Percentiles rank a stretch among this genome's conserved stretches.
These are phyloP conservation scores for Perkinsela sp. DNA, from an alignment of 208 protist species.

Conservation along the genomic window DNA sequence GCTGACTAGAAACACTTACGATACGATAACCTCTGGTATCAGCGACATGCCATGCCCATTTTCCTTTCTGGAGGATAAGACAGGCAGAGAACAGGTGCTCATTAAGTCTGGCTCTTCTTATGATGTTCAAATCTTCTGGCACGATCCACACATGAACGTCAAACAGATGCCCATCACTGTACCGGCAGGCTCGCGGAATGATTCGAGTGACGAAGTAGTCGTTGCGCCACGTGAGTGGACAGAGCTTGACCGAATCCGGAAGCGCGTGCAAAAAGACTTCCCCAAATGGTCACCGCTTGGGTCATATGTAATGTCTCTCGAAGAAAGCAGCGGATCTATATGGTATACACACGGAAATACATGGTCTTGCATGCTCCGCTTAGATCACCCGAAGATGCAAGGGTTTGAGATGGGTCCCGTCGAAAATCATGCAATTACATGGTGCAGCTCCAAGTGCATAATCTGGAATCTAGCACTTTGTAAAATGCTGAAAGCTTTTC, in stretches of 20 bases:
- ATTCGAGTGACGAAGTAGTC: neutral
- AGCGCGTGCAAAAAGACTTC: neutral
- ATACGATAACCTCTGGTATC: neutral
- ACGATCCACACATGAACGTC: neutral
- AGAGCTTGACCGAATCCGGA: neutral
- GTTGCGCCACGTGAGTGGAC: neutral
- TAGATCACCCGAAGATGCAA: neutral
- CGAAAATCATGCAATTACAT: neutral
- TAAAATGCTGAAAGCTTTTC: neutral
- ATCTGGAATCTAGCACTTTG: neutral
- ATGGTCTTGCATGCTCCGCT: neutral
- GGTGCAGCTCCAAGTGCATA: neutral
- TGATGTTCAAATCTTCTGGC: neutral
- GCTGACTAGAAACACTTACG: neutral
- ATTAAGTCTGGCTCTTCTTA: neutral
- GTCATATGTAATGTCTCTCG: neutral
- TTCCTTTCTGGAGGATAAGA: neutral
- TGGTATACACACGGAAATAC: neutral
- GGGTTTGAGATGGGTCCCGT: neutral
- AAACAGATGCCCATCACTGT: neutral
- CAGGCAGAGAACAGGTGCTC: neutral
- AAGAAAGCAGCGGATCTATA: neutral
- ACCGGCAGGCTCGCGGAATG: neutral
- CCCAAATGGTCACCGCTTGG: neutral
- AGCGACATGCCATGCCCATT: no score